Evolutionary conservation across 2,329 filamentous ascomycete species (phyloP), one percentile per base, ranked within the genome.

Genomic region (Pseudogymnoascus sp.): DNA sequence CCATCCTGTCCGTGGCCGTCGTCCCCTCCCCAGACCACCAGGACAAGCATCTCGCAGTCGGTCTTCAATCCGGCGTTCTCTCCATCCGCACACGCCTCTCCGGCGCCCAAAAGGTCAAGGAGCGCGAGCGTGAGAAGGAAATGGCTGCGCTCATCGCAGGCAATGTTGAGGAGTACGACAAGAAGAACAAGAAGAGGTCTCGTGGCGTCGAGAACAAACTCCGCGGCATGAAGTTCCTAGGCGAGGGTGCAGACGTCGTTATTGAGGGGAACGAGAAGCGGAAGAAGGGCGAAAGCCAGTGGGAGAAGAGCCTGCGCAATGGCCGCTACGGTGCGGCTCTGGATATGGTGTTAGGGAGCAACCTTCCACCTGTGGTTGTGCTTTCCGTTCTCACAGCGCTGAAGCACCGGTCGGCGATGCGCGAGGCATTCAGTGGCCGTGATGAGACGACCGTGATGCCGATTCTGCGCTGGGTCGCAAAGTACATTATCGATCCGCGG

Each of bases 11-110:
- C 8, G 82, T 97, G 63, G 84, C 83, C 63, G 88, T 96, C 43
- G 85, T 97, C 65, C 57, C 33, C 1, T 80, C 82, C 11, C 80
- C 85, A 7, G 82, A 83, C 60, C 81, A 83, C 58, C 89, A 92
- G 69, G 94, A 99, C 76, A 91, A 92, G 66, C 94, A 99, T 74
- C 83, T 99, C 59, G 92, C 89, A 4, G 94, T 99, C 1, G 94
- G 93, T 73, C 93, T 97, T 86, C 88, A 94, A 70, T 95, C 90
- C 2, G 94, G 94, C 50, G 83, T 96, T n/a, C 81, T 99, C 9
- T 95, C 90, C 28, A 83, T 97, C 69, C 88, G 89, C 71, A 97
- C 93, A 1, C 86, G 92, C n/a, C 82, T 96, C 11, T 91, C 89
- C 0, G 91, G 91, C 4, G 81, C 89, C 60, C 89, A 95, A 69